Evolutionary conservation across 768 basidiomycete genomes (phyloP).

Genomic region (Termitomyces bulborhizus): DNA sequence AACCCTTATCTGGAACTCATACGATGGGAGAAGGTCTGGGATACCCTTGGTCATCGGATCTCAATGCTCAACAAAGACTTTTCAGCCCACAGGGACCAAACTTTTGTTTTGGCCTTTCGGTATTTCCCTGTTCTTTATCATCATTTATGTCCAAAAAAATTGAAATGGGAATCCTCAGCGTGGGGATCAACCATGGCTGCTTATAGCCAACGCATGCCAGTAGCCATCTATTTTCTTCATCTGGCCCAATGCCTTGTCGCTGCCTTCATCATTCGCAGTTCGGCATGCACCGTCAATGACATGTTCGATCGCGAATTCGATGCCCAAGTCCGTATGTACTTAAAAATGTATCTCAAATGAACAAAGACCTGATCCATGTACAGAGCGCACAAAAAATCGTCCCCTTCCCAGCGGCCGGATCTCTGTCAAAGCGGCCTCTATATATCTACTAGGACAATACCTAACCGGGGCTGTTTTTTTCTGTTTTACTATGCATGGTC

Average conservation of each 20-base stretch:
- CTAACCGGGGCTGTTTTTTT: slow-evolving; percentile 30
- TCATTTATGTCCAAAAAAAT: not conserved
- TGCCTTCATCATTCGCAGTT: slow-evolving; percentile 33
- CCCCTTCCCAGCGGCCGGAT: slow-evolving; percentile 42
- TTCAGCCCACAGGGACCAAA: slow-evolving; percentile 39
- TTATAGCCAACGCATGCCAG: not conserved
- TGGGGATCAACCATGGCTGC: slow-evolving; percentile 1
- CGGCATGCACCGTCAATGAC: slow-evolving; percentile 48
- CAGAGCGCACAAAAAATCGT: slow-evolving; percentile 39
- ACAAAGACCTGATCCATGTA: not conserved
- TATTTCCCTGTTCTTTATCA: slow-evolving; percentile 13
- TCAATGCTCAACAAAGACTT: not conserved
- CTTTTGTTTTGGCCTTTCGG: slow-evolving; percentile 48
- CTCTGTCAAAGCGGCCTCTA: slow-evolving; percentile 29
- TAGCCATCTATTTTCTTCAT: not conserved
- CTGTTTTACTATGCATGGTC: slow-evolving; percentile 9
- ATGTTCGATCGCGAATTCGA: slow-evolving; percentile 45
- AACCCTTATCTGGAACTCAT: slow-evolving; percentile 26
- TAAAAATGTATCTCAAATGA: too few relatives aligned
- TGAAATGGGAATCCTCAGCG: not conserved
- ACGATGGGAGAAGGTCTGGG: slow-evolving; percentile 34
- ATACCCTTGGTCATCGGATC: not conserved
- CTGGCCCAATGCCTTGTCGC: slow-evolving; percentile 26
- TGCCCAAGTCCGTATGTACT: slow-evolving; percentile 35
- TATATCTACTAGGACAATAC: slow-evolving; percentile 36